phyloP scores from a whole-genome alignment of 768 basidiomycete genomes.

The Gymnopilus dilepis region DNA sequence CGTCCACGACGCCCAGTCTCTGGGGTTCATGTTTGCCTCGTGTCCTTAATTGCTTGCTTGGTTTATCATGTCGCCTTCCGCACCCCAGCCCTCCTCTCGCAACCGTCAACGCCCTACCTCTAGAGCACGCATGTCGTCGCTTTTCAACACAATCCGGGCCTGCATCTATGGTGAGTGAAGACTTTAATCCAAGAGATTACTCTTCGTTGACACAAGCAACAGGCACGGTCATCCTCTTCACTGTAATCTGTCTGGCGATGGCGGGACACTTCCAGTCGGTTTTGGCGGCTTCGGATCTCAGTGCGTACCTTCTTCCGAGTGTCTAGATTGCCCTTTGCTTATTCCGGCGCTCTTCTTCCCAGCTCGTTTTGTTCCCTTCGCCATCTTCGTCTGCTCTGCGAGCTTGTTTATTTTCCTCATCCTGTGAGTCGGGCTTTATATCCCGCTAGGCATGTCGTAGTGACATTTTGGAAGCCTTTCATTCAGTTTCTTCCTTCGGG shows the following conservation, averaged over 20 bases:
- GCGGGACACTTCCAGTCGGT: conserved; percentile 78
- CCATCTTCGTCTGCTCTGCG: conserved; percentile 77
- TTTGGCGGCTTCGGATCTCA: conserved; percentile 78
- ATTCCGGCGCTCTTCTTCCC: conserved; percentile 14
- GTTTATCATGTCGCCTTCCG: conserved; percentile 50
- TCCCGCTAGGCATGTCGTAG: not conserved
- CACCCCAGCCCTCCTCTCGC: conserved; percentile 33
- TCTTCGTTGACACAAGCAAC: conserved; percentile 5
- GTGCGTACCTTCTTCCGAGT: conserved; percentile 46
- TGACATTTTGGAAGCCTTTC: conserved; percentile 50
- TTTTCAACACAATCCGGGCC: conserved; percentile 72
- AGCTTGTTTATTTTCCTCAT: conserved; percentile 70
- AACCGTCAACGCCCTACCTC: conserved; percentile 33
- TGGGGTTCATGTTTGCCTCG: conserved; percentile 47
- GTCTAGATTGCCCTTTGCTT: conserved; percentile 6
- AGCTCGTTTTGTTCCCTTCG: conserved; percentile 90
- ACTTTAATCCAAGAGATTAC: conserved; percentile 11
- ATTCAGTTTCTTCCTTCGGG: conserved; percentile 65
- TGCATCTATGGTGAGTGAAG: conserved; percentile 65
- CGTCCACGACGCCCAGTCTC: conserved; percentile 15
- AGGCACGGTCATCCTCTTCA: conserved; percentile 77
- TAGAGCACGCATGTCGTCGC: conserved; percentile 60
- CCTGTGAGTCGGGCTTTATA: conserved; percentile 53
- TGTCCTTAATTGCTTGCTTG: conserved; percentile 40
- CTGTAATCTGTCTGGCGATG: conserved; percentile 79